Base-by-base conservation (phyloP, 2,329 filamentous ascomycete genomes). In the Pseudogymnoascus sp. region DNA sequence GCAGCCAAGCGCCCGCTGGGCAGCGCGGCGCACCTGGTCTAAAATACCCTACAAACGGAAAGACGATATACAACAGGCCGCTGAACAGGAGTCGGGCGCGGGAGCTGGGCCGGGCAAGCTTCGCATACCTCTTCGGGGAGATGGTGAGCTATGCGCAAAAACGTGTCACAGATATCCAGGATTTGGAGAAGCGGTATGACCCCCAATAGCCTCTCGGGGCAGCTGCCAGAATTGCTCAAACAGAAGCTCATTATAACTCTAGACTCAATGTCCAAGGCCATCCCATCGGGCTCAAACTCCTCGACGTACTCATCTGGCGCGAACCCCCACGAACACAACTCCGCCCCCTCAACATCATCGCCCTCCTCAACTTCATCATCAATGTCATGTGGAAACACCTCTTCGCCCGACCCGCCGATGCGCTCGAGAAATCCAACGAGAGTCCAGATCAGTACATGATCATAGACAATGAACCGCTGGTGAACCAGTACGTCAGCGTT, bases 381-480 rank as follows among this genome's bases (percentile, higher is more conserved):
- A 91, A 92, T 66, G 89, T 88, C 62, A 82, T 97, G 62, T 99
- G 93, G 90, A 87, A 89, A 68, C 90, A 96, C 75, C 88, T 99
- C 59, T 99, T 99, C 76, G 87, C 86, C 38, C 89, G 93, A 1
- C 88, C 93, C 62, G 95, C 95, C 28, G 93, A 97, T 77, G 89
- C 91, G 16, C 86, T 99, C 63, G 95, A 99, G 78, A 93, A 95
- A 77, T 91, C 87, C 64, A 87, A 87, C 61, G 85, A 88, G 61
- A 93, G 92, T 61, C 88, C 91, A 7, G 91, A 95, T 69, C 93
- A 97, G 79, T 99, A 97, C 81, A 97, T 99, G 93, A 95, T 99
- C 70, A 91, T 93, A 70, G 95, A 99, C 78, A 97, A 99, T 77
- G 95, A 97, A 74, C 95, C 95, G 21, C 82, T 97, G 60, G 93